Percentiles rank a stretch among this genome's conserved stretches.
Evolutionary conservation across 169 alveolate genomes (phyloP).

Genomic region (Eimeria sp.): DNA sequence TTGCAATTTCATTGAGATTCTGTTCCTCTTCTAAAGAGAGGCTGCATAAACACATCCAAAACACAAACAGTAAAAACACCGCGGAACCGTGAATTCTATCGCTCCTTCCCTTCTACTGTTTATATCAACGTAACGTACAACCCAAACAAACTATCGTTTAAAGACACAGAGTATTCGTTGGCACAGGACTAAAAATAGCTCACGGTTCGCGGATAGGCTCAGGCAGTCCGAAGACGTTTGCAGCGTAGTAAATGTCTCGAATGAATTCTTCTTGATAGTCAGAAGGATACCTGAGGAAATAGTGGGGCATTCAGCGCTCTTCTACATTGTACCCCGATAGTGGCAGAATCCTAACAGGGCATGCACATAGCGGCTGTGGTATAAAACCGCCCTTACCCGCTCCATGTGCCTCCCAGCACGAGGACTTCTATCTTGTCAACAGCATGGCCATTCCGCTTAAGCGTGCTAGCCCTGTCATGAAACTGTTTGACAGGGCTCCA

Average conservation of each 20-base stretch:
- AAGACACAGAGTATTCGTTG: background rate
- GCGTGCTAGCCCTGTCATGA: constrained; percentile 95
- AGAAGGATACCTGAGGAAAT: constrained; percentile 91
- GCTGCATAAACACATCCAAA: constrained; percentile 57
- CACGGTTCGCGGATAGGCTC: constrained; percentile 76
- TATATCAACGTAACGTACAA: no score
- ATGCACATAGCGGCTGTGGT: background rate
- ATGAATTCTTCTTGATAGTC: constrained; percentile 94
- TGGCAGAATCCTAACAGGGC: background rate
- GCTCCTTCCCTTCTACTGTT: background rate
- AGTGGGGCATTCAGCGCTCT: background rate
- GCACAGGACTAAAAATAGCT: background rate
- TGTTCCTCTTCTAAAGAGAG: constrained; percentile 88
- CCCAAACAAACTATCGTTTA: background rate
- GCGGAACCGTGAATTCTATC: background rate
- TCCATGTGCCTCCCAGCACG: constrained; percentile 98
- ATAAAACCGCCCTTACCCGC: constrained; percentile 76
- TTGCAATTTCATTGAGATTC: constrained; percentile 86
- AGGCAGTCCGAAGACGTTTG: constrained; percentile 93
- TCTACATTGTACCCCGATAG: no score
- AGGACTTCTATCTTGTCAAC: constrained; percentile 96
- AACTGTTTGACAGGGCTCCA: constrained; percentile 95
- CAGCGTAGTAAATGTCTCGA: constrained; percentile 97
- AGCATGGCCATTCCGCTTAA: constrained; percentile 95
- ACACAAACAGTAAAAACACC: background rate